Base-by-base conservation (phyloP, 768 basidiomycete genomes). In the Harrya chromipes region DNA sequence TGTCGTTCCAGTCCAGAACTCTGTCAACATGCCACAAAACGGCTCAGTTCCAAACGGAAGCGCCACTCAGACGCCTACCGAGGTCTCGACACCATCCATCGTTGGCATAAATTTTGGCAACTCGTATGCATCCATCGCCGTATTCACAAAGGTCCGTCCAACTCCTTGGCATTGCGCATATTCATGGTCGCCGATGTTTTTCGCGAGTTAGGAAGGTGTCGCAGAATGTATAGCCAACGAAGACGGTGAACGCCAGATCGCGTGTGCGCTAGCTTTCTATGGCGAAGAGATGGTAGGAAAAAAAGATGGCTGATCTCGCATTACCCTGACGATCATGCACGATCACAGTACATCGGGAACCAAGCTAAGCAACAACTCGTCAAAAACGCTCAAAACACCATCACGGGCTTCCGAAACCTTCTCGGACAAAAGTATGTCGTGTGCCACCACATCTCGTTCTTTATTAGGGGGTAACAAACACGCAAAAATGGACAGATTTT, bases 171-270 rank as follows among this genome's bases (percentile, higher is more conserved):
- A 21, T 37, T 23, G 13, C 19, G 7, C 19, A 38, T 24, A 4
- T 17, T 20, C 24, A 19, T 21, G 12, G 0, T 47, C 46, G n/a
- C 44, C 13, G 12, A 51, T 20, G 13, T 8, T 17, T 14, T 3
- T 26, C 20, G 21, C 21, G 43, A 48, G 26, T 29, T 54, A 94
- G 92, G 93, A 97, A 70, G 90, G 90, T 12, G 74, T 88, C 26
- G 86, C 94, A 37, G 90, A 94, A 63, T 95, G 91, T 66, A 97
- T 98, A 53, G 97, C 94, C 6, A 98, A 97, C 66, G 94, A 98
- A 66, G 95, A 98, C 66, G 95, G 97, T 26, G 95, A 97, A 65
- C 86, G 97, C 27, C 95, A 99, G 73, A 98, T 99, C 61, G 93
- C 93, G 0, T 92, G 90, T 65, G 93, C 93, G 23, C 75, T 98